These are phyloP conservation scores for Cephaloascus albidus DNA, from an alignment of 805 yeast species.

Conservation along the genomic window DNA sequence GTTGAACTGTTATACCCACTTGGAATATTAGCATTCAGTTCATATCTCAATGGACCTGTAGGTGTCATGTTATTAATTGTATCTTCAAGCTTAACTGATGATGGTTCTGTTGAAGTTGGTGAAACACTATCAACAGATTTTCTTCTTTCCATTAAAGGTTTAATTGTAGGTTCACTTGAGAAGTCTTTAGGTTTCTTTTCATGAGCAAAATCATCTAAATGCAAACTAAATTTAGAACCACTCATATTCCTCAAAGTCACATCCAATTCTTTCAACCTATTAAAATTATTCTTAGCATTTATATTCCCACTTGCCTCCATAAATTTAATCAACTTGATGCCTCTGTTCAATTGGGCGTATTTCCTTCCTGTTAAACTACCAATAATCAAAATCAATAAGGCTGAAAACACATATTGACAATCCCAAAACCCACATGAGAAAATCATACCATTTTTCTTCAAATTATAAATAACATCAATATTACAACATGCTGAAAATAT, in stretches of 20 bases:
- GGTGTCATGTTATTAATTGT: not conserved
- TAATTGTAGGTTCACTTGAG: not conserved
- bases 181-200: not conserved
- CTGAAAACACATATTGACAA: conserved; percentile 24
- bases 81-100: not conserved
- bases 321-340: conserved; percentile 19
- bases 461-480: conserved; percentile 17
- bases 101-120: not conserved
- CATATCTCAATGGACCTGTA: not conserved
- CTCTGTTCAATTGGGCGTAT: conserved; percentile 12
- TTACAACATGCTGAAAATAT: conserved; percentile 18
- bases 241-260: not conserved
- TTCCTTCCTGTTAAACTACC: conserved; percentile 12
- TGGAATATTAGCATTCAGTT: not conserved
- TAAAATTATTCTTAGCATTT: conserved; percentile 17
- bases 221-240: not conserved
- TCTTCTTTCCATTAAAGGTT: not conserved
- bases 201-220: not conserved
- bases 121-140: not conserved
- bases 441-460: conserved; percentile 17
- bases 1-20: not conserved
- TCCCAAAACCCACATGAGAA: conserved; percentile 30
- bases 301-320: conserved; percentile 25
- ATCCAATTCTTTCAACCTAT: conserved; percentile 16
- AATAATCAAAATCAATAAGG: conserved; percentile 19